phyloP scores from a whole-genome alignment of 2,329 filamentous ascomycete genomes.

The Neonectria faginata region DNA sequence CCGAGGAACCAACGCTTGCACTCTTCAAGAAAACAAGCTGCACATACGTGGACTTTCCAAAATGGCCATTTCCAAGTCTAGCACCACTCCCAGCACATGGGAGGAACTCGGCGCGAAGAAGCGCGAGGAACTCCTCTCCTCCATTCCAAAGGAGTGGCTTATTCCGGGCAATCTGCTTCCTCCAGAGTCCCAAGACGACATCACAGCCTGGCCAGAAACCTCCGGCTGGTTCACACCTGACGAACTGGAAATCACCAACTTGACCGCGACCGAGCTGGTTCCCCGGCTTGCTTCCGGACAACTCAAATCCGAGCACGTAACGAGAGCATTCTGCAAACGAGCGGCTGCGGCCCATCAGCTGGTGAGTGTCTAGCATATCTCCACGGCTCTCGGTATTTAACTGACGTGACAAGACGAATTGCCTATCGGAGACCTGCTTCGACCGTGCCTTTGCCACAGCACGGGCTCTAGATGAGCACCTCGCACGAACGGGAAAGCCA shows the following conservation, averaged over 20 bases:
- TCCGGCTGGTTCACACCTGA: conserved; percentile 69
- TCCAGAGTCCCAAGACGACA: conserved; percentile 60
- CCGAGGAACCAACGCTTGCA: background rate
- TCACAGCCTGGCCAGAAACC: conserved; percentile 64
- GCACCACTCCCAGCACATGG: conserved; percentile 27
- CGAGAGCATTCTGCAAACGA: conserved; percentile 65
- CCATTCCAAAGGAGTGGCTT: conserved; percentile 69
- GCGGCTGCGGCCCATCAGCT: conserved; percentile 67
- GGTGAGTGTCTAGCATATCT: background rate
- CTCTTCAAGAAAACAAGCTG: too few relatives aligned
- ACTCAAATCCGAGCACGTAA: conserved; percentile 55
- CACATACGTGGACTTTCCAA: background rate
- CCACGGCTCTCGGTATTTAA: too few relatives aligned
- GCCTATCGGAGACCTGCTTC: conserved; percentile 66
- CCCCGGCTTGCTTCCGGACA: conserved; percentile 49
- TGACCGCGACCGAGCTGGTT: conserved; percentile 55
- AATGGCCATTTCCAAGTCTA: conserved; percentile 25
- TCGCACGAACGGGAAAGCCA: conserved; percentile 59
- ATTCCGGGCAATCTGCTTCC: conserved; percentile 66
- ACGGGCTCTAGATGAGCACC: conserved; percentile 60
- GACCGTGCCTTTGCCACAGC: conserved; percentile 63
- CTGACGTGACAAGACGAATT: conserved; percentile 55
- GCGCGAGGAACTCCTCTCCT: conserved; percentile 43
- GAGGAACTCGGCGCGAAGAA: conserved; percentile 33
- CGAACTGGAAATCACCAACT: conserved; percentile 61